These are phyloP conservation scores for Barnettozyma sp. DNA, from an alignment of 805 yeast genomes.

Conservation along the genomic window DNA sequence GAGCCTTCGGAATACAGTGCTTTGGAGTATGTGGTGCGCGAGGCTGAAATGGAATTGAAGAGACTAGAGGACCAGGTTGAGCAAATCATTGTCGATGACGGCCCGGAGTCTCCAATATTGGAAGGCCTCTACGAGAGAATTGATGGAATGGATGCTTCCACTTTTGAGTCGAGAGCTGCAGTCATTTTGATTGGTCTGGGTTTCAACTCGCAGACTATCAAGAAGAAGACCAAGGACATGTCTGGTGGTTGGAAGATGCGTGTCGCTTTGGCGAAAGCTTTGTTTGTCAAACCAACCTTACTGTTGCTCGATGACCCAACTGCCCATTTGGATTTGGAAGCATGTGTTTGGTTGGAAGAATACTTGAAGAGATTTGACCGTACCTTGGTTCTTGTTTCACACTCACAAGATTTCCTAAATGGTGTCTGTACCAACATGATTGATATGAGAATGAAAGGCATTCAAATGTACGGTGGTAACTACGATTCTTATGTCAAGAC, in stretches of 20 bases:
- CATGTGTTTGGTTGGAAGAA: constrained; percentile 99
- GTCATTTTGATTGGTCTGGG: constrained; percentile 95
- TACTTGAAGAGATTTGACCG: constrained; percentile 92
- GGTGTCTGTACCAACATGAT: constrained; percentile 98
- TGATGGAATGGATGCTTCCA: constrained; percentile 91
- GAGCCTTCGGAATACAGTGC: constrained; percentile 90
- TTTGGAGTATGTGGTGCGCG: constrained; percentile 91
- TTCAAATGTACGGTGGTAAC: constrained; percentile 90
- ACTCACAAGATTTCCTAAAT: constrained; percentile 98
- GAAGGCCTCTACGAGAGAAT: constrained; percentile 92
- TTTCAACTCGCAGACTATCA: constrained; percentile 78
- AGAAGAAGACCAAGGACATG: constrained; percentile 96
- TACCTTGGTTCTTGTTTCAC: constrained; percentile 89
- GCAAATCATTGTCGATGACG: constrained; percentile 80
- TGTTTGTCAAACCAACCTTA: constrained; percentile 95
- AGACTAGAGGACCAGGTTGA: constrained; percentile 88
- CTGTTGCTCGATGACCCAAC: constrained; percentile 96
- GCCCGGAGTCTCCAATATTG: constrained; percentile 83
- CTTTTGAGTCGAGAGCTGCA: constrained; percentile 96
- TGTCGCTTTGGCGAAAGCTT: constrained; percentile 95
- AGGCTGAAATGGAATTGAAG: constrained; percentile 90
- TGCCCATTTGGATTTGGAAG: constrained; percentile 98
- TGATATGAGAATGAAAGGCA: constrained; percentile 84
- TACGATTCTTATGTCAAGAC: constrained; percentile 96
- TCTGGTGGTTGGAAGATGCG: constrained; percentile 99